Evolutionary conservation across 441 rosid genomes (phyloP).

Genomic region (Corymbia citriodora): DNA sequence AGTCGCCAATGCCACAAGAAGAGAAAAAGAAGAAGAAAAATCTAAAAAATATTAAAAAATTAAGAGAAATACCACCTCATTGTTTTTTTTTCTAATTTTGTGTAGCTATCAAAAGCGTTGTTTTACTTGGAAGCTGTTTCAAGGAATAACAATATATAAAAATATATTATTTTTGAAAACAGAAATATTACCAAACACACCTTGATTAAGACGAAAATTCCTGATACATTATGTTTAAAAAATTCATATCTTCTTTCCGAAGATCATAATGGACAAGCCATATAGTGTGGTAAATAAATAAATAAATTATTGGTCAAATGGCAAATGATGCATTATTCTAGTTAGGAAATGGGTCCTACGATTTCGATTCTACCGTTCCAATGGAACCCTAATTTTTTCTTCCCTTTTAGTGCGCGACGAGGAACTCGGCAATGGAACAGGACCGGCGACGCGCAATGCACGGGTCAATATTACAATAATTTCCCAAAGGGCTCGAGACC

Average conservation of each 20-base stretch:
- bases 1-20: too few species aligned
- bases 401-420: not conserved
- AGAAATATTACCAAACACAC: too few species aligned
- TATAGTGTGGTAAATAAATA: not conserved
- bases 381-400: not conserved
- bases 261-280: not conserved
- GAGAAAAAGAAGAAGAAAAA: too few species aligned
- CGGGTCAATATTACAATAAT: not conserved
- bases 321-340: not conserved
- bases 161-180: too few species aligned
- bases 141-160: too few species aligned
- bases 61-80: too few species aligned
- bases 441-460: not conserved
- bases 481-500: not conserved
- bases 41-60: too few species aligned
- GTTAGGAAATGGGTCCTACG: not conserved
- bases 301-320: not conserved
- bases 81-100: too few species aligned
- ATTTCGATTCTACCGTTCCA: not conserved
- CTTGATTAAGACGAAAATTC: too few species aligned
- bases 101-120: too few species aligned
- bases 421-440: not conserved
- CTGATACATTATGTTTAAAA: not conserved
- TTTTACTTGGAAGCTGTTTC: too few species aligned
- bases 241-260: accelerated